Evolutionary conservation across 202 grass and related monocot genomes (phyloP), one percentile per base, ranked within the genome.

Genomic region (Setaria italica): DNA sequence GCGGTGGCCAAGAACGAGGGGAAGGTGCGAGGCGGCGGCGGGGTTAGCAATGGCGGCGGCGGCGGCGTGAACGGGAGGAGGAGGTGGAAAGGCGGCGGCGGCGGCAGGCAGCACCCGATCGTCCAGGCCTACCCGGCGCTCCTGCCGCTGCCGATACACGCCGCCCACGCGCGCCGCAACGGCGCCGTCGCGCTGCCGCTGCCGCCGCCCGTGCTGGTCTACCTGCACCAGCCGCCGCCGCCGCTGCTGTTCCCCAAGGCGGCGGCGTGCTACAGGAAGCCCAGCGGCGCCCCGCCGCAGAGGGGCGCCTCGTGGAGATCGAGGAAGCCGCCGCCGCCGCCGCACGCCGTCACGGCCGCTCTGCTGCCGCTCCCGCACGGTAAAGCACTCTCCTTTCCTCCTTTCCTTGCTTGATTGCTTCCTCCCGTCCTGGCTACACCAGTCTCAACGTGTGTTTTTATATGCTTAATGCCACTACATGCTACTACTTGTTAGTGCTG

Each of bases 121-220:
- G 55, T 91, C 81, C 91, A 94, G 63, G 85, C 90, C 16, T 95
- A 93, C 75, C 93, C 96, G 37, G 93, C 93, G 9, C 93, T 95
- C 73, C 91, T 95, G 11, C 95, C 92, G 25, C 67, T 98, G 34
- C 95, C 95, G 53, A 80, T 99, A 82, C 92, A 94, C 90, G 25
- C 25, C 25, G 25, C 25, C 25, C 25, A 25, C 25, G 10, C 80
- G 43, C 84, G 57, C 9, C 54, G 30, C 53, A 55, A 62, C 19
- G 75, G 68, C 62, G 62, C 75, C n/a, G 45, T 70, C 54, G n/a
- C 88, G 45, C 82, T 91, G 62, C 87, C 91, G 11, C 77, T 94
- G 41, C 95, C 95, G 48, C 95, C 93, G 57, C 95, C 96, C 4
- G 37, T 94, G 64, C 81, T 94, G 29, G 41, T 95, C 34, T 91